Base-by-base conservation (phyloP, 352 stramenopile genomes). In the Pythium vanterpoolii region DNA sequence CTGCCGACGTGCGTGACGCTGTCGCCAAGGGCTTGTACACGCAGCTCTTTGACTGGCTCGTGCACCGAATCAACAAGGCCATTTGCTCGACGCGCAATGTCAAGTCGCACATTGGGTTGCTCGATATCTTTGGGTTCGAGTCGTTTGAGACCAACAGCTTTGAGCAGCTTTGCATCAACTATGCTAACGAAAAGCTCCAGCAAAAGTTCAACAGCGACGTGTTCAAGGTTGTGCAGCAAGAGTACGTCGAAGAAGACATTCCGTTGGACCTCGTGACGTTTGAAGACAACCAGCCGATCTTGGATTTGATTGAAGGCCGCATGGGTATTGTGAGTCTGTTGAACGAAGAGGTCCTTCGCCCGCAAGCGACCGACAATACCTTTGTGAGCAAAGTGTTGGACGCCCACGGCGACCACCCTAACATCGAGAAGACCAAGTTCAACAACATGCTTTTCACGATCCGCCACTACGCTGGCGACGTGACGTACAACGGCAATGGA, bases 81-180 rank as follows among this genome's bases (percentile, higher is more conserved):
- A 90, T 92, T 54, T 89, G 80, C 71, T 86, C 79, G 5, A 89
- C 73, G 81, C 26, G 95, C 87, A 40, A 97, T 97, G 54, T 95
- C 85, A 21, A 76, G 26, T 68, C 86, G 28, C 74, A 91, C 53
- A 98, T 98, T 61, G 93, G 93, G 65, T 87, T 99, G 28, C 66
- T 98, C 19, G 96, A 99, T 82, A 98, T 99, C 64, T 99, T 98
- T 69, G 96, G 96, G 11, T 99, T 99, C 71, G 96, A 99, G 68
- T 95, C 90, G 49, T 98, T 99, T 59, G 81, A 97, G 47, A 95
- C 83, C 86, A 96, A 96, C 55, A 97, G 87, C 19, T 98, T 98
- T 60, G 94, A 98, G 74, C 96, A 99, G 64, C 74, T 98, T 8
- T 98, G 94, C 66, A 98, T 98, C 62, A 98, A 98, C 71, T 98